These are phyloP conservation scores for Rhipidocladum racemiflorum DNA, from an alignment of 176 grass and related monocot genomes.

Conservation along the genomic window DNA sequence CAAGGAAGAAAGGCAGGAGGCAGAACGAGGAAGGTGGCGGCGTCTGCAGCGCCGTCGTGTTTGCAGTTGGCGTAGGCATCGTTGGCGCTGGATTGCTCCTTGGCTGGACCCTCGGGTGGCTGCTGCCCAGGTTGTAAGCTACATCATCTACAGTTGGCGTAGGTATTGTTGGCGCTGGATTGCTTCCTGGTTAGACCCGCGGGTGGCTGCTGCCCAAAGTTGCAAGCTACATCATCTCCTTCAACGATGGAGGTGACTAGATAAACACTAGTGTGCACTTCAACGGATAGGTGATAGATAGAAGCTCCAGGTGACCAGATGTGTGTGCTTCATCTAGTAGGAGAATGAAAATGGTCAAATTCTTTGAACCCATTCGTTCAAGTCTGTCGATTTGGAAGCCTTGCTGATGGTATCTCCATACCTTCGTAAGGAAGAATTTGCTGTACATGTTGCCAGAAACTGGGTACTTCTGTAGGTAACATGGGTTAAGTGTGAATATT, in stretches of 20 bases:
- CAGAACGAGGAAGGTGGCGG: slow-evolving; percentile 30
- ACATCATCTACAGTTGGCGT: slow-evolving; percentile 56
- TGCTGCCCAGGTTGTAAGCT: slow-evolving; percentile 49
- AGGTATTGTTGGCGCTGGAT: slow-evolving; percentile 67
- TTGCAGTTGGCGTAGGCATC: slow-evolving; percentile 76
- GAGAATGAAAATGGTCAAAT: slow-evolving; percentile 1
- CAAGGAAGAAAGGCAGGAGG: slow-evolving; percentile 51
- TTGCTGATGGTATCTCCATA: slow-evolving; percentile 2
- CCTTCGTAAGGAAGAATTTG: slow-evolving; percentile 28
- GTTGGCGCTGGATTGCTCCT: slow-evolving; percentile 78
- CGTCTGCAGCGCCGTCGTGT: slow-evolving; percentile 39
- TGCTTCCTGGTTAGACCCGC: slow-evolving; percentile 84
- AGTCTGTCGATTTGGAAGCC: slow-evolving; percentile 31
- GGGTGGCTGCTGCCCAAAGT: slow-evolving; percentile 66
- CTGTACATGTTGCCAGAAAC: slow-evolving; percentile 33
- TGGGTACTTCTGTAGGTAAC: slow-evolving; percentile 2
- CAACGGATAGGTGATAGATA: neutral
- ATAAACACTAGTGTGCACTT: neutral
- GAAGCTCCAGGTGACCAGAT: slow-evolving; percentile 16
- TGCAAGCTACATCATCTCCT: slow-evolving; percentile 15
- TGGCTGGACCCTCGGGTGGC: slow-evolving; percentile 83
- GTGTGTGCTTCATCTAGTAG: slow-evolving; percentile 4
- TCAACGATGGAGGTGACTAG: neutral
- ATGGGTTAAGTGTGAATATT: slow-evolving; percentile 8
- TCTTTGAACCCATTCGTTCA: neutral